Conservation (phyloP, 768 basidiomycete genomes). For the Auriculariales sp. region DNA sequence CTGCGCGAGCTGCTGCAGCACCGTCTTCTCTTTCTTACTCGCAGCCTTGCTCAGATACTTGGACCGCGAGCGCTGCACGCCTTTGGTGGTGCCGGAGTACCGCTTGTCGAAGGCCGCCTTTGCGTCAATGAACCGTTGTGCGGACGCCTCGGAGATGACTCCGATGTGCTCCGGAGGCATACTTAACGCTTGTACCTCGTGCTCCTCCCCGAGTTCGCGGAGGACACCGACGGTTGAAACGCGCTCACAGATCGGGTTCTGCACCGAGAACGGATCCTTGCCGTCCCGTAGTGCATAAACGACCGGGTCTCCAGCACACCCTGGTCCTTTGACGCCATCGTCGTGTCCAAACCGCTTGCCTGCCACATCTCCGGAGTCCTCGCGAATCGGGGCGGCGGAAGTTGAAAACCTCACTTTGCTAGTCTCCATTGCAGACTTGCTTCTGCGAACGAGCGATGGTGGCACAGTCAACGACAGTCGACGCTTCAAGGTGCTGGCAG, state of each 20-base stretch:
- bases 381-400: too few species aligned
- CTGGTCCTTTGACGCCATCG: conserved; percentile 7
- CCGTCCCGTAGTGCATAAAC: conserved; percentile 28
- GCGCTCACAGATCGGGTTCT: conserved; percentile 79
- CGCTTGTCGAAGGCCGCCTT: conserved; percentile 48
- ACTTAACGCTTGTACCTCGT: conserved; percentile 48
- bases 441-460: too few species aligned
- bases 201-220: conserved; percentile 63
- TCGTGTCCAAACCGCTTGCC: conserved; percentile 5
- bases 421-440: too few species aligned
- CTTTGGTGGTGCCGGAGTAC: conserved; percentile 39
- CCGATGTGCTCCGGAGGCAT: conserved; percentile 58
- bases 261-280: not conserved
- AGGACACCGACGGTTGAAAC: conserved; percentile 71
- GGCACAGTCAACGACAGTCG: too few species aligned
- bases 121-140: conserved; percentile 64
- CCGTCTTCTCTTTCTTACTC: conserved; percentile 14
- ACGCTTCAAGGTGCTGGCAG: too few species aligned
- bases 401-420: too few species aligned
- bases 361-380: conserved; percentile 5
- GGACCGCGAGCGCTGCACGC: conserved; percentile 51
- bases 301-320: conserved; percentile 44
- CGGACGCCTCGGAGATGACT: conserved; percentile 53
- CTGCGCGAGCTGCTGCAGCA: conserved; percentile 10
- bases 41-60: conserved; percentile 15